Evolutionary conservation across 1,139 yeast species (phyloP), one percentile per base, ranked within the genome.

Genomic region (Ogataea hybrid): DNA sequence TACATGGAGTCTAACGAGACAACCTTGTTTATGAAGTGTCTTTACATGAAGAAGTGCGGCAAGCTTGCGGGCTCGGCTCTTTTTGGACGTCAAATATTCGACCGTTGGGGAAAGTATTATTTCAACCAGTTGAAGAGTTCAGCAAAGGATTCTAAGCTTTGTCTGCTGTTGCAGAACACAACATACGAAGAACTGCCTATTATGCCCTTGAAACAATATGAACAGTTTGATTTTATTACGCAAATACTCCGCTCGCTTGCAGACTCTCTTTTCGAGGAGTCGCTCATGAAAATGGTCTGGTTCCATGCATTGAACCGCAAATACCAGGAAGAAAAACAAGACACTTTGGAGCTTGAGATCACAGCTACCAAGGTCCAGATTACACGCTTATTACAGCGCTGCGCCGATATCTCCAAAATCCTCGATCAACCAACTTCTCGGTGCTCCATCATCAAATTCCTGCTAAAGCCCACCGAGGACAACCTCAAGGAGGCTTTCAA

Each of bases 381-480:
- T 15, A 22, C 27, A 17, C 22, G 32, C 11, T 28, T 31, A 22
- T 32, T 38, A 2, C 28, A 27, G 11, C n/a, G 17, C 12, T 15
- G 27, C 11, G 14, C n/a, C 4, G 18, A 38, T 9, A 21, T 38
- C 8, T 27, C 28, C 16, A 27, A 32, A 11, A 20, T 15, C 8
- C 17, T 38, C 6, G 37, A 18, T 5, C 28, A 32, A 17, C 27
- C 11, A n/a, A 16, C 27, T 16, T 35, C 49, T n/a, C 42, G 47
- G 11, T 46, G 48, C 30, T 35, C 49, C 12, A 44, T 56, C 22
- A 33, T 58, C 20, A 42, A 48, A 31, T 51, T 51, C 32, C 41
- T 57, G 35, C 18, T 49, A 7, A 40, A 51, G 5, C 56, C 62
- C 25, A 43, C 50, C 7, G 37, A 44, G 3, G 46, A 40, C 6